These are phyloP conservation scores for Colletotrichum ledebouriae DNA, from an alignment of 2,329 filamentous ascomycete species.

Conservation along the genomic window DNA sequence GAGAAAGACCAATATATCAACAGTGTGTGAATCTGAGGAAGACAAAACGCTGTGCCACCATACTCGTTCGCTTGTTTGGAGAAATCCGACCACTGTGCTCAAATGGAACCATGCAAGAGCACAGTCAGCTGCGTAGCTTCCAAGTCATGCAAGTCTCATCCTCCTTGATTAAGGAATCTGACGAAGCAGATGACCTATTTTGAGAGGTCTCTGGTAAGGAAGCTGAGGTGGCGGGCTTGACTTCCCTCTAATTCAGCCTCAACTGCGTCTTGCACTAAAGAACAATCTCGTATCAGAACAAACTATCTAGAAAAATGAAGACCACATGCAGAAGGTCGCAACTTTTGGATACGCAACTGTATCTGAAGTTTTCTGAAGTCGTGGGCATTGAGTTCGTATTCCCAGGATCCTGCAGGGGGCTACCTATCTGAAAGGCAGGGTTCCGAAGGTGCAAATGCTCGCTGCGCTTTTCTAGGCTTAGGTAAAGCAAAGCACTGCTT, in stretches of 20 bases:
- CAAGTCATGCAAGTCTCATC: constrained; percentile 1
- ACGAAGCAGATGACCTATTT: constrained; percentile 18
- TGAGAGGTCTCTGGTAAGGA: constrained; percentile 17
- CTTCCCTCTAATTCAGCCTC: background rate
- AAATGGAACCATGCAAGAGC: constrained; percentile 20
- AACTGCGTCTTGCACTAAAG: background rate
- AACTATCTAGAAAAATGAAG: background rate
- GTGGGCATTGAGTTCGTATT: constrained; percentile 33
- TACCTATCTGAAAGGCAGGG: no score
- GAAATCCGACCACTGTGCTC: constrained; percentile 16
- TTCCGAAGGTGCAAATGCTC: no score
- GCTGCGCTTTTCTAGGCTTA: no score
- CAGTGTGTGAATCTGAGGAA: constrained; percentile 27
- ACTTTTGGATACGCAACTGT: background rate
- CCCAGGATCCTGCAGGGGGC: constrained; percentile 16
- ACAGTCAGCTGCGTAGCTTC: constrained; percentile 39
- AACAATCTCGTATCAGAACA: background rate
- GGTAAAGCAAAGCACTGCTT: no score
- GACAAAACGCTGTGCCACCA: constrained; percentile 29
- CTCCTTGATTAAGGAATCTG: background rate
- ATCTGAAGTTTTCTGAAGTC: constrained; percentile 16
- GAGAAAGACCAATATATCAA: constrained; percentile 22
- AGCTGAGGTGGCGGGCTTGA: background rate
- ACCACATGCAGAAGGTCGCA: background rate
- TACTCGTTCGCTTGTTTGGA: constrained; percentile 12